Conservation (phyloP, 306 rosid species). For the Abrus precatorius region DNA sequence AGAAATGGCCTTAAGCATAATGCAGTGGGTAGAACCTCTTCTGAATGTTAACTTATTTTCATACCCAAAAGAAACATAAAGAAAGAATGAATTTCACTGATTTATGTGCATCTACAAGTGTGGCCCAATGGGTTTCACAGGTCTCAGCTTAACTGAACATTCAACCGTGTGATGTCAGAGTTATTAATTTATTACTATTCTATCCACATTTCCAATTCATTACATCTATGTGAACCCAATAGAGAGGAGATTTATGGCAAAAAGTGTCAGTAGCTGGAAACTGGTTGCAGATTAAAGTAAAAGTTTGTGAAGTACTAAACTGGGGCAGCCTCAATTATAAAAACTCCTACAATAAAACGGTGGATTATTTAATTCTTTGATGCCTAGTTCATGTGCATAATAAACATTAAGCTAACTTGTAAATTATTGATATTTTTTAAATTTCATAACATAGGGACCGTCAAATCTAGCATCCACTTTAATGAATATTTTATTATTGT, state of each 20-base stretch:
- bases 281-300: constrained; percentile 44
- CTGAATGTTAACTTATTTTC: constrained; percentile 12
- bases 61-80: background rate
- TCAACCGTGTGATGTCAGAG: constrained; percentile 38
- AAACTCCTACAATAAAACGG: constrained; percentile 31
- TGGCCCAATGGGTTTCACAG: background rate
- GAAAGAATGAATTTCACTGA: constrained; percentile 11
- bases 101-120: constrained; percentile 7
- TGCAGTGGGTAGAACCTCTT: background rate
- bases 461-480: constrained; percentile 27
- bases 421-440: constrained; percentile 9
- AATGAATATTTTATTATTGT: constrained; percentile 2
- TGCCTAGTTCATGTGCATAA: constrained; percentile 21
- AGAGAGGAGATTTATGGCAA: constrained; percentile 24
- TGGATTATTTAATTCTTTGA: constrained; percentile 49
- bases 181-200: constrained; percentile 3
- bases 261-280: constrained; percentile 45
- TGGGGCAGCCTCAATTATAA: constrained; percentile 10
- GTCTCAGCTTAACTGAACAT: constrained; percentile 8
- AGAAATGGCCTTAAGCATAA: constrained; percentile 5
- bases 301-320: constrained; percentile 26
- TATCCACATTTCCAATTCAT: constrained; percentile 12
- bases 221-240: background rate
- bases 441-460: background rate
- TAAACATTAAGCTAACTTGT: constrained; percentile 5